Percentiles rank a stretch among this genome's conserved stretches.
phyloP scores from a whole-genome alignment of 371 early-diverging fungal species.

The Catenaria anguillulae region DNA sequence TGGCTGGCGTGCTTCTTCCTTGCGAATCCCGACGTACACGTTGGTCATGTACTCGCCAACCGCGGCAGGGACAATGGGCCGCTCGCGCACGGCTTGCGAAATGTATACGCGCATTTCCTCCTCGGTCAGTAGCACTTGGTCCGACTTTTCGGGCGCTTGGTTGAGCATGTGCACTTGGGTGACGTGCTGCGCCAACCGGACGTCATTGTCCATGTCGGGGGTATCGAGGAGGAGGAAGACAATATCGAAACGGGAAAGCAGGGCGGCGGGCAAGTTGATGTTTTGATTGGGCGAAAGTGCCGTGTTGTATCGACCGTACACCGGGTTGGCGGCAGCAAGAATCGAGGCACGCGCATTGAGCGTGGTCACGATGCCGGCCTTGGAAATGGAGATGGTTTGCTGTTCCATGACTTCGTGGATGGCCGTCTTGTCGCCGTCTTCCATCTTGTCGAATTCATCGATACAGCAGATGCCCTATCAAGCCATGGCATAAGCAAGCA shows the following conservation, averaged over 20 bases:
- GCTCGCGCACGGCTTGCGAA: slow-evolving; percentile 56
- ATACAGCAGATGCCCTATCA: slow-evolving; percentile 72
- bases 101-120: slow-evolving; percentile 36
- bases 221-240: slow-evolving; percentile 78
- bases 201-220: slow-evolving; percentile 54
- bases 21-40: slow-evolving; percentile 69
- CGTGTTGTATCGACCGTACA: slow-evolving; percentile 71
- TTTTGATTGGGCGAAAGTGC: slow-evolving; percentile 70
- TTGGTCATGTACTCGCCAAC: slow-evolving; percentile 77
- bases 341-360: slow-evolving; percentile 82
- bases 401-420: slow-evolving; percentile 97
- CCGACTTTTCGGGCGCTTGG: slow-evolving; percentile 56
- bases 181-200: slow-evolving; percentile 73
- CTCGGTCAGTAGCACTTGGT: slow-evolving; percentile 41
- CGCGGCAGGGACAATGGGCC: slow-evolving; percentile 52
- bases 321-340: slow-evolving; percentile 81
- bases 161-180: slow-evolving; percentile 78
- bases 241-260: slow-evolving; percentile 95
- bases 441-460: slow-evolving; percentile 92
- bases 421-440: slow-evolving; percentile 70
- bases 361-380: slow-evolving; percentile 88
- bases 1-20: slow-evolving; percentile 23
- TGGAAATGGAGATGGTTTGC: slow-evolving; percentile 79
- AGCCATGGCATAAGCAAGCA: background rate
- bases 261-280: slow-evolving; percentile 89